Base-by-base conservation (phyloP, 2,329 filamentous ascomycete genomes). In the Fusarium nematophilum region DNA sequence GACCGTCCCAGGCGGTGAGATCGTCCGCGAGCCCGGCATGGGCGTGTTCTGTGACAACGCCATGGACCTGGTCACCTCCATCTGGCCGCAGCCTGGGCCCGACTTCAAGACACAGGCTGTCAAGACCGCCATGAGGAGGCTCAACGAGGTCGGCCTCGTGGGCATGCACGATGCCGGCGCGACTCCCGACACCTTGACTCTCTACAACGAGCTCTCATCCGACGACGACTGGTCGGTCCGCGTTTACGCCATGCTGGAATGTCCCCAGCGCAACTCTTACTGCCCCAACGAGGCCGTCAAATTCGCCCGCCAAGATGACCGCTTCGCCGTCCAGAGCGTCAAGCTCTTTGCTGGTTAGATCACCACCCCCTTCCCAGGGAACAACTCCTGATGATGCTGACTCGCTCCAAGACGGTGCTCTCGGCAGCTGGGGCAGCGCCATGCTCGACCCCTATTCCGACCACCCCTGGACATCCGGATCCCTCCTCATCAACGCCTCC, bases 21-120 rank as follows among this genome's bases (percentile, higher is more conserved):
- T 90, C 9, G 72, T 88, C 11, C 79, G 81, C 25, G 75, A 84
- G 4, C 87, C 88, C 1, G 86, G 86, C 0, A 79, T 82, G 66
- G 88, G 89, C 34, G 87, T 91, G 9, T 90, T 91, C 64, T 91
- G 89, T 68, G 88, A 91, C 72, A 90, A 90, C 67, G 88, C 88
- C 18, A 90, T 90, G 83, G 85, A 88, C 36, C 72, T 88, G 44
- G 79, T 90, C 29, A 76, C 79, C 52, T 73, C 78, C 3, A 65
- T 84, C 14, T 88, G 86, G 77, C 87, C 87, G 2, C 81, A 81
- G 53, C 85, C 86, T 0, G 77, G 76, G 37, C 73, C 72, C 5
- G 77, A 78, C n/a, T 80, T 79, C 61, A 88, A 86, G 67, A 77
- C 79, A 5, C 72, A 70, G 18, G 87, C 84, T 57, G 72, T 90